Percentiles rank a stretch among this genome's conserved stretches.
These are phyloP conservation scores for Annulohypoxylon moriforme DNA, from an alignment of 495 filamentous ascomycete genomes.

Conservation along the genomic window DNA sequence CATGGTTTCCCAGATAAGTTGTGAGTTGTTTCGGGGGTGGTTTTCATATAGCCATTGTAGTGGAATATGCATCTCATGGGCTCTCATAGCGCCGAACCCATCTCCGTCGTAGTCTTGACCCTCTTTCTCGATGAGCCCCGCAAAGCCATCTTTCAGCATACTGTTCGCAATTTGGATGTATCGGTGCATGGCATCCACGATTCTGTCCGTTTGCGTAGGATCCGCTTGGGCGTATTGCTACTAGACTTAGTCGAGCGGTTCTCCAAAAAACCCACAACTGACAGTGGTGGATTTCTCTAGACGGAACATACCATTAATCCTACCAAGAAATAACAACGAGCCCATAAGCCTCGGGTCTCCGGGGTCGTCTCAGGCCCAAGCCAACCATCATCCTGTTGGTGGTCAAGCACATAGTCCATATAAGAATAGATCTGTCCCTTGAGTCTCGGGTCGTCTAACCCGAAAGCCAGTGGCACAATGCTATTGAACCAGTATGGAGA, in stretches of 20 bases:
- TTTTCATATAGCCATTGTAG: constrained; percentile 69
- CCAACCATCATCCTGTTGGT: constrained; percentile 70
- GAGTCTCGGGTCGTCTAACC: constrained; percentile 64
- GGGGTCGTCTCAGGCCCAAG: constrained; percentile 65
- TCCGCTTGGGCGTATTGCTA: constrained; percentile 66
- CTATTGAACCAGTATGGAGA: constrained; percentile 76
- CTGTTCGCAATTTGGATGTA: constrained; percentile 55
- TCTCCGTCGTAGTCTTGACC: constrained; percentile 54
- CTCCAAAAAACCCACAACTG: not conserved
- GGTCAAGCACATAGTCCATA: constrained; percentile 62
- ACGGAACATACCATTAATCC: constrained; percentile 57
- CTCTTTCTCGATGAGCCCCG: constrained; percentile 58
- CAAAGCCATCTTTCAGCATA: constrained; percentile 66
- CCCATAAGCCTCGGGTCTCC: constrained; percentile 65
- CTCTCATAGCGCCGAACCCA: constrained; percentile 60
- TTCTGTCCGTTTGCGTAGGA: constrained; percentile 47
- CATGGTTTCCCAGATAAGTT: constrained; percentile 51
- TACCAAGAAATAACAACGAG: constrained; percentile 63
- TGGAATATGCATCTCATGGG: constrained; percentile 62
- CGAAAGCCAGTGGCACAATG: constrained; percentile 72
- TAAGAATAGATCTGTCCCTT: constrained; percentile 64
- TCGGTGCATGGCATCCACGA: constrained; percentile 54
- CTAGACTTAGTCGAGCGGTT: constrained; percentile 44
- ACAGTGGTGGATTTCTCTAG: not conserved
- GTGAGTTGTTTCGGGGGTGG: constrained; percentile 46